Evolutionary conservation across 257 asterid genomes (phyloP), one percentile per base, ranked within the genome.

Genomic region (Knoxia roxburghii): DNA sequence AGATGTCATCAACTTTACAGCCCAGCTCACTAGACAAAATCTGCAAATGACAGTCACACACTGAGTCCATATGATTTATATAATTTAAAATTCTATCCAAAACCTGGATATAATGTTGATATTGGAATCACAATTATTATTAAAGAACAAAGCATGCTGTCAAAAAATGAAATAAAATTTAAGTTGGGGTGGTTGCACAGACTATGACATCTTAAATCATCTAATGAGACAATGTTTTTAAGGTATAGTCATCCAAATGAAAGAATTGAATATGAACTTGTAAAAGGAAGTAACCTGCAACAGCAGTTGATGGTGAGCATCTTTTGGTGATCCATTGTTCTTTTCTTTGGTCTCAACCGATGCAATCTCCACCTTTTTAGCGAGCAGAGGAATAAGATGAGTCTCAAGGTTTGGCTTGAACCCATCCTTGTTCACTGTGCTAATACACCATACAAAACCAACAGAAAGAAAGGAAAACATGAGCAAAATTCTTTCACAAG

Each of bases 371-470:
- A 80, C 67, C 71, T 84, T 87, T 53, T 82, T 81, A 70, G 95
- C 99, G 75, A 93, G 72, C 54, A 93, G 86, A 66, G 96, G 99
- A 73, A 81, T 78, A 54, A 93, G 97, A 39, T 93, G 99, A 69
- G 89, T 90, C 89, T 93, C 99, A 15, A 93, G 83, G 85, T 93
- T 93, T 60, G 97, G 99, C 86, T 88, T 90, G 82, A 93, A 93
- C 54, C 99, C 99, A 76, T 93, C 99, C 60, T 87, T 81, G 78
- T 90, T 93, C 80, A 90, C 96, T 64, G 89, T 87, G 85, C 99
- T 93, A 76, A 62, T 65, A 69, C 70, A 74, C 73, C 77, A 72
- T 66, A 73, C 73, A n/a, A 32, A 30, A 14, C 72, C 79, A 76
- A 72, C 68, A 65, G 67, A 65, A 14, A 33, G 40, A 8, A n/a